Base-by-base conservation (phyloP, 2,329 filamentous ascomycete species). In the Cercospora zeae-maydis region DNA sequence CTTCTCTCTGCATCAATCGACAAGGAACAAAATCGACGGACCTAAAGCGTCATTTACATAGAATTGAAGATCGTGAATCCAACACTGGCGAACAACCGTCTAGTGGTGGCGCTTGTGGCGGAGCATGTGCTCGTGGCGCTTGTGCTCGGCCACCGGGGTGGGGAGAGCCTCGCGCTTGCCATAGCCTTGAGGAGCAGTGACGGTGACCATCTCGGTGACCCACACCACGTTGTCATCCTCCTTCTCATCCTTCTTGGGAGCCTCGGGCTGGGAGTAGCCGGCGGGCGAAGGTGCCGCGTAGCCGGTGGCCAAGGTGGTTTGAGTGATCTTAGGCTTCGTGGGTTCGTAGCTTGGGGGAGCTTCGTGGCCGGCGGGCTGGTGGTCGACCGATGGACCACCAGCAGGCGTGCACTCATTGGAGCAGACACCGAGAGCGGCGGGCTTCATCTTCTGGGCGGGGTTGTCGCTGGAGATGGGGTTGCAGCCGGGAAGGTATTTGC, bases 401-500 rank as follows among this genome's bases (percentile, higher is more conserved):
- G 59, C 61, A 7, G 63, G 56, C 31, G 59, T 33, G 61, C 68
- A 69, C 27, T 62, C 45, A 13, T 62, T 58, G 30, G 66, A 66
- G 36, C 61, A 60, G 9, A 66, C 56, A 19, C 67, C 68, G 24
- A 69, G 61, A 24, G 68, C 56, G 21, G 68, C 67, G 27, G 66
- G 61, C 13, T 47, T 54, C 54, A 68, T 61, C 58, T 68, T 68
- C 14, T 65, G 64, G 16, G 65, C 67, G 37, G 51, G 77, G 75
- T 37, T 82, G 76, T 52, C 78, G 78, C 39, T 61, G 14, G 74
- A 80, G 72, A 86, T 83, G 10, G 82, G 77, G 59, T 86, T 84
- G 71, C 79, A 85, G 67, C 88, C 89, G 42, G 85, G 78, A 21
- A 81, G 77, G 21, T 81, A 79, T 5, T 78, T 70, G 16, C 84